Conservation (phyloP, 2,329 filamentous ascomycete genomes). For the Fusarium sp. region DNA sequence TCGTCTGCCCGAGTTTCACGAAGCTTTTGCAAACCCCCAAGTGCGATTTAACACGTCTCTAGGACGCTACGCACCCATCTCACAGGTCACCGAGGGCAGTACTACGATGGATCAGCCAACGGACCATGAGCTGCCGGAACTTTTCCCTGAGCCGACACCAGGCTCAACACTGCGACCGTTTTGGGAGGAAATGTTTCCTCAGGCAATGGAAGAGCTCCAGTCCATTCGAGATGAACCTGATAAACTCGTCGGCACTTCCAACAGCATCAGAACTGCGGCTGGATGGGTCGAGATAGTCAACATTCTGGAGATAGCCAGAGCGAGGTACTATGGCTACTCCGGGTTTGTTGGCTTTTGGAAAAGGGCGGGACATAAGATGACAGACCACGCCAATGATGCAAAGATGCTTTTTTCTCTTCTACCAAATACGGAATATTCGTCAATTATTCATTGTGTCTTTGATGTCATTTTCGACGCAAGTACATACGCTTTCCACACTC, state of each 20-base stretch:
- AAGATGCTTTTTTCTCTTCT: not conserved
- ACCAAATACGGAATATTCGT: not conserved
- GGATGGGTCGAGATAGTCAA: not conserved
- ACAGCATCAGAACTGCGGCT: not conserved
- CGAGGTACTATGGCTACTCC: not conserved
- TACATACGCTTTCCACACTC: accelerated
- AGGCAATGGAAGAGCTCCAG: not conserved
- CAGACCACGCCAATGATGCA: not conserved
- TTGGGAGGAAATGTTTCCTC: not conserved
- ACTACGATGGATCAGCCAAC: accelerated
- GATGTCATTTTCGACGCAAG: not conserved
- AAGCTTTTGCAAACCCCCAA: not conserved
- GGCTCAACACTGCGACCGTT: not conserved
- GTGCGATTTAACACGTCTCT: not conserved
- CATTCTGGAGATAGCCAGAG: not conserved
- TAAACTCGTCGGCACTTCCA: not conserved
- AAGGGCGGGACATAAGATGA: not conserved
- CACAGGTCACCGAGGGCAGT: not conserved
- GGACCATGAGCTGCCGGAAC: not conserved
- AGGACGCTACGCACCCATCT: not conserved
- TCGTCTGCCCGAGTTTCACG: not conserved
- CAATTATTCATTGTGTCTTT: not conserved
- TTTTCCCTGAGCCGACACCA: accelerated
- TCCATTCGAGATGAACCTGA: not conserved
- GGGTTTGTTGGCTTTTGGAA: constrained; percentile 4